A percentile compares a stretch with the other conserved stretches of the same genome.
These are phyloP conservation scores for Camelina hispida DNA, from an alignment of 345 rosid species.

Conservation along the genomic window DNA sequence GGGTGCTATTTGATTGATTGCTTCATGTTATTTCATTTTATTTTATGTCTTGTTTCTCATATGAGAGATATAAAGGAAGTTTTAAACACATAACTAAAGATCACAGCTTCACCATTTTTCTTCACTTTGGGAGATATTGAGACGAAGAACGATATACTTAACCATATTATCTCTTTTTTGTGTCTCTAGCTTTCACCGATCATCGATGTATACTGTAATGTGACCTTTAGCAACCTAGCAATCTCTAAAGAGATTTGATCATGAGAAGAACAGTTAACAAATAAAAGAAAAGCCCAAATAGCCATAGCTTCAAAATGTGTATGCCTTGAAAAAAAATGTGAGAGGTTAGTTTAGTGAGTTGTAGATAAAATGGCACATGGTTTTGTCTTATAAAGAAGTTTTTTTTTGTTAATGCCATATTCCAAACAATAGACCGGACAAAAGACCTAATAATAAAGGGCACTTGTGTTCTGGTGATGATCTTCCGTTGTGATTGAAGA, in stretches of 20 bases:
- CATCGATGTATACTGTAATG: not conserved
- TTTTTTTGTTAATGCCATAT: slow-evolving; percentile 20
- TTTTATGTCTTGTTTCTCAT: not conserved
- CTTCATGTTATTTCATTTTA: not conserved
- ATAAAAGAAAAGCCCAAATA: not conserved
- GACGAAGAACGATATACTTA: slow-evolving; percentile 4
- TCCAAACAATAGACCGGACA: slow-evolving; percentile 40
- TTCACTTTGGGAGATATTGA: not conserved
- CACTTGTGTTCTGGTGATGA: slow-evolving; percentile 31
- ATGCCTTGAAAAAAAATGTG: not conserved
- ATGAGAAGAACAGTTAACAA: slow-evolving; percentile 17
- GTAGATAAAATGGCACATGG: slow-evolving; percentile 42
- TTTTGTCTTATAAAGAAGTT: slow-evolving; percentile 10
- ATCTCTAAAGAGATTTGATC: slow-evolving; percentile 11
- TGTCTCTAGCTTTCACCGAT: not conserved
- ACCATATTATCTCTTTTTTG: not conserved
- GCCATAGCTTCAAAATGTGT: slow-evolving; percentile 14
- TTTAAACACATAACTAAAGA: not conserved
- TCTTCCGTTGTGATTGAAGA: slow-evolving; percentile 31
- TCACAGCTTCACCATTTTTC: not conserved
- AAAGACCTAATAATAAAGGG: slow-evolving; percentile 31
- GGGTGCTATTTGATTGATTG: slow-evolving; percentile 35
- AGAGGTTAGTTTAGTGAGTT: slow-evolving; percentile 29
- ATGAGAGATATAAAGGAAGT: not conserved
- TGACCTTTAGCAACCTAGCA: not conserved